Conservation (phyloP, 495 filamentous ascomycete species). For the Neurospora hispaniola region DNA sequence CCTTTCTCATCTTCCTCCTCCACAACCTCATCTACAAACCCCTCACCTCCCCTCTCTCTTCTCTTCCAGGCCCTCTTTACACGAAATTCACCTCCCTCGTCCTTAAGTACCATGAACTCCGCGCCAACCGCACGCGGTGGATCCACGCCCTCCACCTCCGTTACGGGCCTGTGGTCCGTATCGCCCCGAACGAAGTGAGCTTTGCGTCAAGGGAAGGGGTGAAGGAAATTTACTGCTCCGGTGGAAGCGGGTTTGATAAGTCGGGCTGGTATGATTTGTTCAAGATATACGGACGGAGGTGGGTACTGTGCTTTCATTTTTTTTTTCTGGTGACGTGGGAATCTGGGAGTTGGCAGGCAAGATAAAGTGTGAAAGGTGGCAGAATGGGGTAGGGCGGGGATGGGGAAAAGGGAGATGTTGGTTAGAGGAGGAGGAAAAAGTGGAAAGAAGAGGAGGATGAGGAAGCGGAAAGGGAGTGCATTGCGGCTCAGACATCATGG, state of each 20-base stretch:
- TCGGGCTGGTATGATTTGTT: constrained; percentile 53
- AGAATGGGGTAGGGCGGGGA: background rate
- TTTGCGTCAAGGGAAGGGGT: constrained; percentile 47
- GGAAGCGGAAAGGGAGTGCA: background rate
- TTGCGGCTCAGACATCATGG: too few species aligned
- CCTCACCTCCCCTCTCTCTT: constrained; percentile 30
- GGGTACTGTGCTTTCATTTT: background rate
- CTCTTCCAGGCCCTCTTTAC: constrained; percentile 43
- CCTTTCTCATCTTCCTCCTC: constrained; percentile 12
- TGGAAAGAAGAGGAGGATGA: background rate
- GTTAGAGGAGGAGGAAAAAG: too few species aligned
- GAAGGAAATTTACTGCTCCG: constrained; percentile 56
- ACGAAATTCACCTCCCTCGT: constrained; percentile 41
- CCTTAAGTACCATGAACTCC: constrained; percentile 50
- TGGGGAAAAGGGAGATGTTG: too few species aligned
- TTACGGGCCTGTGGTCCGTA: constrained; percentile 47
- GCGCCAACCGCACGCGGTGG: constrained; percentile 39
- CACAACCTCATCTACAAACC: background rate
- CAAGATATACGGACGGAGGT: constrained; percentile 45
- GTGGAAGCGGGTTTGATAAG: constrained; percentile 60
- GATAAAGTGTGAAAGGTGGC: background rate
- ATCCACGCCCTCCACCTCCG: constrained; percentile 44
- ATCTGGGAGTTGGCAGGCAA: background rate
- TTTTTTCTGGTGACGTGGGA: background rate
- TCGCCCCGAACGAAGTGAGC: constrained; percentile 50